Base-by-base conservation (phyloP, 192 early-diverging fungal species). In the Rhizophlyctis rosea region DNA sequence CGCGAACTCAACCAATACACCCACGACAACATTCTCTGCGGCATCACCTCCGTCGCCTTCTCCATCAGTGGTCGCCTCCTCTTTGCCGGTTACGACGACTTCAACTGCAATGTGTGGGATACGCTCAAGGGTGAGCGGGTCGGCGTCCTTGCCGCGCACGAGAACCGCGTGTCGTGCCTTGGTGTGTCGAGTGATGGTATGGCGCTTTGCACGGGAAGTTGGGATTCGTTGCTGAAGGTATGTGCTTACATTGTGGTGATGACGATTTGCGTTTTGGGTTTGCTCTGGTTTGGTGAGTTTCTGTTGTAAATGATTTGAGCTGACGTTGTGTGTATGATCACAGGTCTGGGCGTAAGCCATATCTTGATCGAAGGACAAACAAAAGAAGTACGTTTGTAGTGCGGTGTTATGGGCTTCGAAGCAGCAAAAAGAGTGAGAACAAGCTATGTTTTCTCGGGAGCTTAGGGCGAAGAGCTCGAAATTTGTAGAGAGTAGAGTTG, bases 71-170 rank as follows among this genome's bases (percentile, higher is more conserved):
- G 97, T 23, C 87, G 97, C 21, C 74, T 98, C 30, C 71, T 99
- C 59, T 99, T 99, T 88, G 94, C 95, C 28, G 97, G 97, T 25
- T 98, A 98, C 64, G 97, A 99, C 67, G 95, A 99, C 74, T 98
- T 93, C 74, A 96, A 97, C 79, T 97, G 94, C 84, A 96, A 99
- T 66, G 94, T 99, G 13, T 99, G 97, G 97, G 97, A 99, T 75
- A 96, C 94, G 29, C 82, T 99, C 36, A 94, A 95, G 76, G 91
- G 94, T 48, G 89, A 97, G 54, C 80, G 96, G 50, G 92, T 98
- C 16, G 92, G 92, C 34, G 93, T 95, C 4, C 67, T 99, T 61
- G 87, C 90, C 36, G 89, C 87, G 35, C 97, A 99, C 72, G 95
- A 97, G 54, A 99, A 98, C 79, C 85, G 95, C 29, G 95, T 99